Evolutionary conservation across 495 filamentous ascomycete species (phyloP).

Genomic region (Neurospora tetrasperma): DNA sequence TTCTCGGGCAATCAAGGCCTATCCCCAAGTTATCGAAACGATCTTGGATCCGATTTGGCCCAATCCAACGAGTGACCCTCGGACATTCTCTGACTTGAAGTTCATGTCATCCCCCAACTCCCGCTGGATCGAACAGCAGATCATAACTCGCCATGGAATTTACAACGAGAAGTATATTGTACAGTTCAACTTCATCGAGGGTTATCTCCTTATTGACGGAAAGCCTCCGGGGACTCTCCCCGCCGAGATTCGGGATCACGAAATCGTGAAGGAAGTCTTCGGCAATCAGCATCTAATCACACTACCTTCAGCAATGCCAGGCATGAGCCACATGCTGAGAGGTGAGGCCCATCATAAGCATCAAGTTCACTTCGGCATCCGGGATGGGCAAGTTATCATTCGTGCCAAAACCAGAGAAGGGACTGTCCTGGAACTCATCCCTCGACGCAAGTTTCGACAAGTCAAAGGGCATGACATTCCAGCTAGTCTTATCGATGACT

Average conservation of each 20-base stretch:
- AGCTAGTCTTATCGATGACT: background rate
- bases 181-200: background rate
- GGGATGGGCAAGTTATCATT: background rate
- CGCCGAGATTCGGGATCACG: background rate
- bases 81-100: background rate
- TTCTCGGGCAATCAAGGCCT: background rate
- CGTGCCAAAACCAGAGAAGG: background rate
- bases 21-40: background rate
- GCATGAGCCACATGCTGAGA: background rate
- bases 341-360: background rate
- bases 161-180: background rate
- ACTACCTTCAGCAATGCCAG: background rate
- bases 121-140: background rate
- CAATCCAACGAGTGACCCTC: background rate
- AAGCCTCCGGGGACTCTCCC: background rate
- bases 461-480: background rate
- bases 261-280: background rate
- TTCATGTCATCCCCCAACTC: background rate
- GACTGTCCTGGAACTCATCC: background rate
- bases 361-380: background rate
- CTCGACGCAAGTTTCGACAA: background rate
- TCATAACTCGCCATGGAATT: background rate
- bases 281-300: background rate
- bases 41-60: background rate
- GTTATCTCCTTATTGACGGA: background rate